Evolutionary conservation across 352 stramenopile genomes (phyloP).

Genomic region (Salisapilia sapeloensis): DNA sequence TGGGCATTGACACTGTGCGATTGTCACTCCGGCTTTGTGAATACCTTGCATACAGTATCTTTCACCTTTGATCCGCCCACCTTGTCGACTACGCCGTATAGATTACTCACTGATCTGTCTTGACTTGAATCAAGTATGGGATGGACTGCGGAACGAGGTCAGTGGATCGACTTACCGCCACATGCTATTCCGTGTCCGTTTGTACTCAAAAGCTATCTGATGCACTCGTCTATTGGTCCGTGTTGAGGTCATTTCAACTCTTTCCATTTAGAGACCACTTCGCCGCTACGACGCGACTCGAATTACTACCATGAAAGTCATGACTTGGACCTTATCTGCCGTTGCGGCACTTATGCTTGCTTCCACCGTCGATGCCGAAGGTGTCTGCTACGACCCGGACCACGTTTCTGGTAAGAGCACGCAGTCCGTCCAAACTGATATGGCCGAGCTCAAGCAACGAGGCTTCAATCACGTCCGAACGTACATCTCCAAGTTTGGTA

Average conservation of each 20-base stretch:
- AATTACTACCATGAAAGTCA: conserved; percentile 16
- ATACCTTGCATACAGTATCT: too few relatives aligned
- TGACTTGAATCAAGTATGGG: too few relatives aligned
- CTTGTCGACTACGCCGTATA: too few relatives aligned
- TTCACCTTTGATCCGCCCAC: too few relatives aligned
- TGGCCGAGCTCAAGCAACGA: conserved; percentile 22
- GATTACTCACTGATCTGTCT: too few relatives aligned
- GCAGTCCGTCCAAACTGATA: conserved; percentile 16
- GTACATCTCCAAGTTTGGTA: conserved; percentile 45
- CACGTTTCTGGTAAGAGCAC: conserved; percentile 20
- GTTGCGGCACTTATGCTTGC: conserved; percentile 14
- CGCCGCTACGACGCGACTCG: not conserved
- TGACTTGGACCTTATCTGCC: conserved; percentile 10
- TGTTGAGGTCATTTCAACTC: too few relatives aligned
- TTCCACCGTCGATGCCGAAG: conserved; percentile 24
- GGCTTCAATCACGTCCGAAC: conserved; percentile 47
- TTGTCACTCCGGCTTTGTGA: too few relatives aligned
- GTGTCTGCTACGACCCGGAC: conserved; percentile 53
- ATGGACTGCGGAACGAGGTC: too few relatives aligned
- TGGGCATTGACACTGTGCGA: too few relatives aligned
- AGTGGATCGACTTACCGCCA: too few relatives aligned
- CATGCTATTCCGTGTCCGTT: not conserved
- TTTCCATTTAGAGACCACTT: not conserved
- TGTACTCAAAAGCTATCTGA: too few relatives aligned
- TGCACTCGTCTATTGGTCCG: too few relatives aligned